phyloP scores from a whole-genome alignment of 2,329 filamentous ascomycete genomes.

The Plenodomus lindquistii region DNA sequence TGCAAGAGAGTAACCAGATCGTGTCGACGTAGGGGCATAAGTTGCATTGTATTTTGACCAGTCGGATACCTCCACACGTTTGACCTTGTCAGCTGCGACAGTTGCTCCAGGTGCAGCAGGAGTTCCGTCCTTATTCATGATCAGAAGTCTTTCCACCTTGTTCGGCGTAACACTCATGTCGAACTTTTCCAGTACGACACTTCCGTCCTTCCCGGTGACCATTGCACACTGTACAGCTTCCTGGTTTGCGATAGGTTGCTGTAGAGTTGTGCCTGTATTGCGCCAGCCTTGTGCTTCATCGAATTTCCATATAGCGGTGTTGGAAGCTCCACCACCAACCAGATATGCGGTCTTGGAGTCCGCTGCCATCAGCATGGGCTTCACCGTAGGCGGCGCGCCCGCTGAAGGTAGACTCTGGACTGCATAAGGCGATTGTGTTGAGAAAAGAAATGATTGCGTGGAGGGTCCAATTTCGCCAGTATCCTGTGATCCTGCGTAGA shows the following conservation, averaged over 20 bases:
- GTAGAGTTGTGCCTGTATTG: conserved; percentile 67
- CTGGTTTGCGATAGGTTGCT: conserved; percentile 62
- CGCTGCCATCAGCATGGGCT: conserved; percentile 76
- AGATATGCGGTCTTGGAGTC: conserved; percentile 71
- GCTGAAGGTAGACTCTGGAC: conserved; percentile 57
- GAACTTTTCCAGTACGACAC: conserved; percentile 78
- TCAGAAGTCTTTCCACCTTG: conserved; percentile 68
- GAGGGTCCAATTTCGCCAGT: conserved; percentile 60
- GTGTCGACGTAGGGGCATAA: conserved; percentile 66
- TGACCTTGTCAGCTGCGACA: conserved; percentile 49
- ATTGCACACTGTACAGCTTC: conserved; percentile 65
- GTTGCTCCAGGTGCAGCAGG: conserved; percentile 54
- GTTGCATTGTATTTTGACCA: conserved; percentile 82
- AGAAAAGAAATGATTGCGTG: conserved; percentile 75
- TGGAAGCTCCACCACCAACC: conserved; percentile 71
- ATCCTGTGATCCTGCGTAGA: conserved; percentile 77
- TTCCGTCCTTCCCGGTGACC: conserved; percentile 73
- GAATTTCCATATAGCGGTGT: conserved; percentile 74
- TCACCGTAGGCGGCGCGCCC: conserved; percentile 62
- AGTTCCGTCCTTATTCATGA: conserved; percentile 64
- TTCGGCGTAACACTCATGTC: conserved; percentile 77
- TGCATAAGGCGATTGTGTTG: conserved; percentile 65
- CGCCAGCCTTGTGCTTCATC: conserved; percentile 66
- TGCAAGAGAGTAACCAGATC: conserved; percentile 74
- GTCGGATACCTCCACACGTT: conserved; percentile 61